Base-by-base conservation (phyloP, 225 moss, liverwort and hornwort genomes). In the Pseudoscleropodium purum region DNA sequence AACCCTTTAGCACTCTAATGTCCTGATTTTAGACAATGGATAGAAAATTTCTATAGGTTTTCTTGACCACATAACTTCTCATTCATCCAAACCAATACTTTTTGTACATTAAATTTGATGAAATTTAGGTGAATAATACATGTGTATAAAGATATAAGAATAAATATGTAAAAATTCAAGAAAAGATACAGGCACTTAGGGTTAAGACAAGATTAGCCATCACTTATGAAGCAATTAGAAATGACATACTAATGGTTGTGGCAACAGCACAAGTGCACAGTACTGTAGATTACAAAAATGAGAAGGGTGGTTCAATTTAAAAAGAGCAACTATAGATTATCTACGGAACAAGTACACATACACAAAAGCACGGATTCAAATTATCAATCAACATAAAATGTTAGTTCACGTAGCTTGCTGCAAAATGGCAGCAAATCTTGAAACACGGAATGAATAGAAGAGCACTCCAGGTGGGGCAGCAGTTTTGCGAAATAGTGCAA, bases 1-100 rank as follows among this genome's bases (percentile, higher is more conserved):
- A 47, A 21, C 4, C 4, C 69, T 24, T 39, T 13, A 7, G 24
- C 2, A 17, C 25, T 70, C 7, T 2, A 4, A 7, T 1, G 3
- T 41, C 9, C 5, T 26, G 9, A 41, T 72, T 15, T 1, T 72
- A 4, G 9, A 72, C 1, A 1, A 41, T 72, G 9, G 26, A 72
- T 0, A 41, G 0, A 72, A 1, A 72, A 15, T 41, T 70, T 70
- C 15, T 4, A 8, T 0, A 0, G 0, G 26, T 5, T 41, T 26
- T 70, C 5, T 39, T 41, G 15, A 39, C 3, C 8, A 43, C 17
- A 74, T 17, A 7, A 27, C 27, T 29, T 74, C 10, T 33, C 11
- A 49, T 49, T 49, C 12, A 75, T 49, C 15, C 5, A 31, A 75
- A 20, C 19, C 5, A 76, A 76, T 34, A 12, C 8, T 76, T 51